Conservation (phyloP, 108 stramenopile genomes). For the Nannochloropsis granulata region DNA sequence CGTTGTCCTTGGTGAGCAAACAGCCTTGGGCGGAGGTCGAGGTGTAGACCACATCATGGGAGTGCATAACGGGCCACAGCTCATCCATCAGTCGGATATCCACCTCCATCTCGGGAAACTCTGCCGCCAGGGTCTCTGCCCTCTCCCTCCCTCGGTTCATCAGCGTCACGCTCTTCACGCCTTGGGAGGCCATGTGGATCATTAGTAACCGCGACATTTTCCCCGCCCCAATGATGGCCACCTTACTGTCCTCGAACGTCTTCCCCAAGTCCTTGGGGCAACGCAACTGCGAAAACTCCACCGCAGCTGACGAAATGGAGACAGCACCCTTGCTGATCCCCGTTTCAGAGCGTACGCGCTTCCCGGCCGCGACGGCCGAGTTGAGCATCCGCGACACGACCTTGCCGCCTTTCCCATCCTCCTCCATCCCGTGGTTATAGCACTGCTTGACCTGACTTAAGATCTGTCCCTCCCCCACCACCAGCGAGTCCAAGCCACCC, state of each 20-base stretch:
- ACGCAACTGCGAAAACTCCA: conserved; percentile 58
- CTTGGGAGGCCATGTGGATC: conserved; percentile 82
- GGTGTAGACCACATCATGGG: conserved; percentile 85
- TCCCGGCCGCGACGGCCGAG: conserved; percentile 87
- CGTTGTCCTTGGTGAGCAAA: conserved; percentile 55
- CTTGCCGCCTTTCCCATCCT: conserved; percentile 88
- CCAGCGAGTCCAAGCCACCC: conserved; percentile 87
- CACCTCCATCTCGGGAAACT: conserved; percentile 32
- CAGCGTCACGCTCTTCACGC: conserved; percentile 79
- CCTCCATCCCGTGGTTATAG: conserved; percentile 84
- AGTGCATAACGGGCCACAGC: conserved; percentile 69
- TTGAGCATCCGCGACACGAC: conserved; percentile 79
- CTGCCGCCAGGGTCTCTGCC: conserved; percentile 13
- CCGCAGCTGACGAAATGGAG: conserved; percentile 85
- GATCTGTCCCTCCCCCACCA: conserved; percentile 99
- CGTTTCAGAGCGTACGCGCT: conserved; percentile 87
- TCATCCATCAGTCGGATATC: conserved; percentile 27
- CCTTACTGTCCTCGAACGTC: conserved; percentile 67
- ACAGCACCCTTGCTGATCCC: conserved; percentile 77
- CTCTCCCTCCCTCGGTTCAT: conserved; percentile 56
- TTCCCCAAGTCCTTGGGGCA: conserved; percentile 57
- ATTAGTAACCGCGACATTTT: conserved; percentile 91
- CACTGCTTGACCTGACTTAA: conserved; percentile 73
- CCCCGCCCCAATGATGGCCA: conserved; percentile 90
- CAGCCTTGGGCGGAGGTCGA: conserved; percentile 69